Percentiles rank a stretch among this genome's conserved stretches.
Conservation (phyloP, 2,329 filamentous ascomycete genomes). For the Beauveria sp. region DNA sequence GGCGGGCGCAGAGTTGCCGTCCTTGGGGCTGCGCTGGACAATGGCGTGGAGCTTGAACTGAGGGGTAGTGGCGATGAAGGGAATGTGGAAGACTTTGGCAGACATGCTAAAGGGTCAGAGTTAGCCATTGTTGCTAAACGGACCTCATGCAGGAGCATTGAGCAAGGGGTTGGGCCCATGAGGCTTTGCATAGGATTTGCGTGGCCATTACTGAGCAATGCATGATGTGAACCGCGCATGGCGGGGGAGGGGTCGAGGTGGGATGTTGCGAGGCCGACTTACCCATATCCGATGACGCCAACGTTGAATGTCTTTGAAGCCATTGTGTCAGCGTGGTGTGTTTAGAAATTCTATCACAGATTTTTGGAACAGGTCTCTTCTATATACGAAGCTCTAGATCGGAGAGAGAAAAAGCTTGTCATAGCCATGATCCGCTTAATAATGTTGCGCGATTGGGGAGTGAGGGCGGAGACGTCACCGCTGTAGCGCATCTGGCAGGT, state of each 20-base stretch:
- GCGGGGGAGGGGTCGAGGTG: background rate
- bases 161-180: background rate
- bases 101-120: constrained; percentile 35
- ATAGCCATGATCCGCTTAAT: background rate
- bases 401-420: background rate
- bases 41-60: constrained; percentile 64
- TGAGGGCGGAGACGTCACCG: background rate
- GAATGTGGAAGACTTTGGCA: constrained; percentile 67
- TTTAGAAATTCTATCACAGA: background rate
- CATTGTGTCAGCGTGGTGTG: background rate
- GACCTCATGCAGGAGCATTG: background rate
- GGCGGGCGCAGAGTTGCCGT: constrained; percentile 56
- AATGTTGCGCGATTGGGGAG: background rate
- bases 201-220: background rate
- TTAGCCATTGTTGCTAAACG: constrained; percentile 13
- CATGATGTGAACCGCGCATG: background rate
- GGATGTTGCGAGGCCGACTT: constrained; percentile 15
- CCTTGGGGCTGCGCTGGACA: constrained; percentile 63
- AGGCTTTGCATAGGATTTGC: background rate
- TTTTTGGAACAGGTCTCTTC: background rate
- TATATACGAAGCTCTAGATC: constrained; percentile 1
- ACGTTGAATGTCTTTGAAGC: constrained; percentile 37
- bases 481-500: background rate
- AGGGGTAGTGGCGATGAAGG: constrained; percentile 52
- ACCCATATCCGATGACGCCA: constrained; percentile 45